Base-by-base conservation (phyloP, 495 filamentous ascomycete species). In the Neurospora sp. region DNA sequence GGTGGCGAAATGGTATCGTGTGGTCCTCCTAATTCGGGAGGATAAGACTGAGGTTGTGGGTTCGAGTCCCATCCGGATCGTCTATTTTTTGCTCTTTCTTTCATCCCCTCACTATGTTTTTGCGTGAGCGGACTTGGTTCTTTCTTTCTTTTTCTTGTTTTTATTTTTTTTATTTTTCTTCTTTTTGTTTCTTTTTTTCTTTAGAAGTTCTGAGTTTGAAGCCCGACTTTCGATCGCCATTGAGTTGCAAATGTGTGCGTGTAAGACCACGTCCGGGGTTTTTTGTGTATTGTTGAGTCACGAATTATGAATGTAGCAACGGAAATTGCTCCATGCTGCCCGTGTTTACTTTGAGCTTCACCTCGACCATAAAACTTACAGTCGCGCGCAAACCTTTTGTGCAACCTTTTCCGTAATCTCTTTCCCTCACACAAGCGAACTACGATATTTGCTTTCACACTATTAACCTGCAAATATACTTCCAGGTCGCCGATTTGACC, bases 1-100 rank as follows among this genome's bases (percentile, higher is more conserved):
- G 72, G 82, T 84, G 81, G 82, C 81, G 81, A 80, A 82, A 83
- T 82, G 82, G 82, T 83, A 84, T 81, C 81, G 80, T 79, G 80
- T 79, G 79, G 79, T 79, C 78, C 82, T 84, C 82, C 82, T 84
- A 83, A 71, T 75, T 68, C 48, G 40, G 22, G 71, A 74, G 69
- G 76, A 73, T 73, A 72, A 84, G 79, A 79, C 78, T 83, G 79
- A 82, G 82, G 82, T 83, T 84, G 82, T 82, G 82, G 82, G 82
- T 84, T 83, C 82, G 82, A 84, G 82, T 83, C 82, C 82, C 82
- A 82, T 83, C 82, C 75, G 77, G 76, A 77, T 83, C 82, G 81
- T 40, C 39, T 37, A 74, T 44, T 74, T 72, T 72, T 76, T 74
- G 75, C 74, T 70, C 68, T 69, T 31, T 7, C 72, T 44, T 39